Base-by-base conservation (phyloP, 1,284 basidiomycete genomes). In the Xerocomus nothofagi region DNA sequence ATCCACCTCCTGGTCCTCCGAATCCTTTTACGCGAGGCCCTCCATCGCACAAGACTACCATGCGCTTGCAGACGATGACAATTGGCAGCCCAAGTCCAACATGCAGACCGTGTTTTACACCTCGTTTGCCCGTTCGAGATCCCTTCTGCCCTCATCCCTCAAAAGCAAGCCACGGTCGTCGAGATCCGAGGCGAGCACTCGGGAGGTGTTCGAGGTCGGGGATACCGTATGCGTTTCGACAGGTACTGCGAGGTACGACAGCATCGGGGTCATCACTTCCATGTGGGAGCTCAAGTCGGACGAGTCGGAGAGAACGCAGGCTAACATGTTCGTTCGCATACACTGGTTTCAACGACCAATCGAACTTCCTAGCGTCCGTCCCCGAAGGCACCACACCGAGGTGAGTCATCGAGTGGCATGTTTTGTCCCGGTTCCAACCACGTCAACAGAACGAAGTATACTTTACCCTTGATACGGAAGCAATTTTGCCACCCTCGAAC, bases 291-390 rank as follows among this genome's bases (percentile, higher is more conserved):
- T 78, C 20, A 55, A 44, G 31, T 33, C 24, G 12, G 61, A 64
- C 8, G 68, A 68, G 21, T 58, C 57, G 14, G 65, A 68, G 38
- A 61, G 46, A 45, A 39, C 47, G 1, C 58, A 47, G 20, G 34
- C 44, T 27, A 73, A 67, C 44, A 78, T 81, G 70, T 71, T 76
- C 44, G 66, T 86, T 27, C 74, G 78, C 32, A 66, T 88, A 27
- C 86, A 88, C 56, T 88, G 86, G 86, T 89, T 88, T 58, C 66
- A 84, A 50, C 71, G 80, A 17, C 85, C 84, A 0, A 66, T 68
- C 0, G 81, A 88, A 60, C 71, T 88, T 44, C 76, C 84, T 4
- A 65, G 69, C 24, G 67, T 81, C 47, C 74, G 86, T 26, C 79
- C 78, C 1, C 78, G 77, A 54, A 74, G 82, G 39, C 75, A 79